A percentile compares a stretch with the other conserved stretches of the same genome.
phyloP scores from a whole-genome alignment of 345 rosid species.

The Cardamine chenopodiifolia region DNA sequence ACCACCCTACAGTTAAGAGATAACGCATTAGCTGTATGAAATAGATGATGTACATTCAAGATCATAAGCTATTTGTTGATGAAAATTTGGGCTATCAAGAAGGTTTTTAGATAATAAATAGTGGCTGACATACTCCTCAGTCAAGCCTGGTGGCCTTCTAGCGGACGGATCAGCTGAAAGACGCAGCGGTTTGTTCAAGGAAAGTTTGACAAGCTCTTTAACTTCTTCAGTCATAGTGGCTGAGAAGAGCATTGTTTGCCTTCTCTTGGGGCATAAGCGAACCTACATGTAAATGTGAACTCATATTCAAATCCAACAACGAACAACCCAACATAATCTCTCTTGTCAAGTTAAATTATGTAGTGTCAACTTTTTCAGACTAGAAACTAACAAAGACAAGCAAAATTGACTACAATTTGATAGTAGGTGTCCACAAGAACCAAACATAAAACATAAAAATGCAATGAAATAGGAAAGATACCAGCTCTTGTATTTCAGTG shows the following conservation, averaged over 20 bases:
- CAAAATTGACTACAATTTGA: background rate
- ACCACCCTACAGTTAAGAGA: constrained; percentile 65
- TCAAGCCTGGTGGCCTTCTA: constrained; percentile 82
- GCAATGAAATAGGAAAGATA: constrained; percentile 38
- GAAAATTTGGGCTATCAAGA: background rate
- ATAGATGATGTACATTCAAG: background rate
- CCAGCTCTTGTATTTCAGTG: constrained; percentile 95
- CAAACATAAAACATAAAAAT: background rate
- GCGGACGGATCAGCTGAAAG: constrained; percentile 96
- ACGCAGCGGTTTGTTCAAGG: constrained; percentile 90
- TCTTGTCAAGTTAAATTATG: background rate
- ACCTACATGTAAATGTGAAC: constrained; percentile 53
- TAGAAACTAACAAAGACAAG: constrained; percentile 8
- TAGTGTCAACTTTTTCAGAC: background rate
- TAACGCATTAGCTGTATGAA: background rate
- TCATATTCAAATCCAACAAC: constrained; percentile 7
- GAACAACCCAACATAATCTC: constrained; percentile 1
- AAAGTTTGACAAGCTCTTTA: constrained; percentile 85
- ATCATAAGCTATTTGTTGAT: constrained; percentile 6
- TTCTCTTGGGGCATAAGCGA: constrained; percentile 86
- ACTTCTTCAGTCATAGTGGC: constrained; percentile 99
- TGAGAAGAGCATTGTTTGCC: constrained; percentile 95
- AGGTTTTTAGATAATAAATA: constrained; percentile 3
- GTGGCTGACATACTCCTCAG: constrained; percentile 69
- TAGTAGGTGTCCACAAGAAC: background rate